Conservation (phyloP, 2,329 filamentous ascomycete genomes). For the Hypomyces perniciosus region DNA sequence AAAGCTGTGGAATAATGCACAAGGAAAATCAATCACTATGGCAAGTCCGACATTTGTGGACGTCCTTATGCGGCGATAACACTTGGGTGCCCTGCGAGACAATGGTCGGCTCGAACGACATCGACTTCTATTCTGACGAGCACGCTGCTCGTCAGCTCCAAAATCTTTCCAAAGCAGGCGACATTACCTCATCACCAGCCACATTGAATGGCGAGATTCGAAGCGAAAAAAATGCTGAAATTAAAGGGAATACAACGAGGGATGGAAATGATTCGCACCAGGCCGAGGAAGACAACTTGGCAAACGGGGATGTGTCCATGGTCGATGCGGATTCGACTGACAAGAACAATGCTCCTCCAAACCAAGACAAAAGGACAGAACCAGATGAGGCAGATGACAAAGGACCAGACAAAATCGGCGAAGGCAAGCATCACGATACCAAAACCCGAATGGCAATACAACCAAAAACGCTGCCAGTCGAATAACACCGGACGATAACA, state of each 20-base stretch:
- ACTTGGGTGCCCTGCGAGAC: slow-evolving; percentile 58
- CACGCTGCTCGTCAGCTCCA: slow-evolving; percentile 35
- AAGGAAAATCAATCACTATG: slow-evolving; percentile 68
- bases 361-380: slow-evolving; percentile 10
- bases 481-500: not conserved
- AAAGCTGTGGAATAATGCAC: slow-evolving; percentile 65
- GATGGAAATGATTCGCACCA: slow-evolving; percentile 6
- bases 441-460: slow-evolving; percentile 2
- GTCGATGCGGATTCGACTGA: slow-evolving; percentile 20
- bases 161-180: slow-evolving; percentile 21
- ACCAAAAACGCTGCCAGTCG: not conserved
- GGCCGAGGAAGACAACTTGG: slow-evolving; percentile 12
- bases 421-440: slow-evolving; percentile 1
- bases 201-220: slow-evolving; percentile 20
- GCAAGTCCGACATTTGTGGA: slow-evolving; percentile 68
- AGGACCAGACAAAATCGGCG: not conserved
- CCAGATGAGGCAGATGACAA: slow-evolving; percentile 6
- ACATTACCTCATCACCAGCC: slow-evolving; percentile 6
- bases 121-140: slow-evolving; percentile 47
- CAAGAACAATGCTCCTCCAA: slow-evolving; percentile 17
- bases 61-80: slow-evolving; percentile 68
- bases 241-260: slow-evolving; percentile 11
- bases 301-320: slow-evolving; percentile 25
- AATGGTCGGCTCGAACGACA: slow-evolving; percentile 52
- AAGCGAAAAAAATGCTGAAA: not conserved